Evolutionary conservation across 1,284 basidiomycete species (phyloP).

Genomic region (Irpex sp.): DNA sequence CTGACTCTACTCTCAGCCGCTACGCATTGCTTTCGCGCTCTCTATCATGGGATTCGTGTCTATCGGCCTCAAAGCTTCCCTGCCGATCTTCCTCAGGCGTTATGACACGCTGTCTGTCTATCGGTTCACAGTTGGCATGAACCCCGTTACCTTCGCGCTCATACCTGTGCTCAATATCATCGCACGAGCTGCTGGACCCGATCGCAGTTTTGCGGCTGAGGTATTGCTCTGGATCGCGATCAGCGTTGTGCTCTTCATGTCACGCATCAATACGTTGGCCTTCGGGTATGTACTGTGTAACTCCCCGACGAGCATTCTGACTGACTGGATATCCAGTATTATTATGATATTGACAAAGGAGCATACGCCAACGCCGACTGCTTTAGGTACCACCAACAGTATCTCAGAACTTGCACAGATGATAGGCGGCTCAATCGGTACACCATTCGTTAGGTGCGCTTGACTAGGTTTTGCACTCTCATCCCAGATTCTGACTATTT

Average conservation of each 20-base stretch:
- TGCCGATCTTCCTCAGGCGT: slow-evolving; percentile 32
- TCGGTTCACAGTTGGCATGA: slow-evolving; percentile 29
- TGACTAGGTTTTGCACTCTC: background rate
- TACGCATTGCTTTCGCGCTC: slow-evolving; percentile 60
- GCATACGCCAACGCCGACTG: slow-evolving; percentile 44
- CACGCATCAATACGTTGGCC: slow-evolving; percentile 31
- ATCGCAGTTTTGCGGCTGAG: slow-evolving; percentile 15
- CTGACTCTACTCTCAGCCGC: slow-evolving; percentile 34
- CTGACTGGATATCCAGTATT: slow-evolving; percentile 32
- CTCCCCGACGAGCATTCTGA: background rate
- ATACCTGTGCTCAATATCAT: slow-evolving; percentile 31
- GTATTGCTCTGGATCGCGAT: slow-evolving; percentile 32
- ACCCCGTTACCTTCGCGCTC: slow-evolving; percentile 32
- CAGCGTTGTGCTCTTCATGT: slow-evolving; percentile 29
- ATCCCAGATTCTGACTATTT: background rate
- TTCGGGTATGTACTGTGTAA: slow-evolving; percentile 30
- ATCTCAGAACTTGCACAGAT: slow-evolving; percentile 60
- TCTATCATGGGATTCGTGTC: slow-evolving; percentile 37
- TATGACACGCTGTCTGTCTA: slow-evolving; percentile 31
- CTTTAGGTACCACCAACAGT: slow-evolving; percentile 59
- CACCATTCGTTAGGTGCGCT: slow-evolving; percentile 40
- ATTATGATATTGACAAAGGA: slow-evolving; percentile 62
- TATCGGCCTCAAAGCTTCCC: slow-evolving; percentile 33
- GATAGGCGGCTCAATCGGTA: slow-evolving; percentile 48
- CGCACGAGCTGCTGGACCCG: slow-evolving; percentile 20